phyloP scores from a whole-genome alignment of 192 early-diverging fungal species.

The Gonapodya sp. region DNA sequence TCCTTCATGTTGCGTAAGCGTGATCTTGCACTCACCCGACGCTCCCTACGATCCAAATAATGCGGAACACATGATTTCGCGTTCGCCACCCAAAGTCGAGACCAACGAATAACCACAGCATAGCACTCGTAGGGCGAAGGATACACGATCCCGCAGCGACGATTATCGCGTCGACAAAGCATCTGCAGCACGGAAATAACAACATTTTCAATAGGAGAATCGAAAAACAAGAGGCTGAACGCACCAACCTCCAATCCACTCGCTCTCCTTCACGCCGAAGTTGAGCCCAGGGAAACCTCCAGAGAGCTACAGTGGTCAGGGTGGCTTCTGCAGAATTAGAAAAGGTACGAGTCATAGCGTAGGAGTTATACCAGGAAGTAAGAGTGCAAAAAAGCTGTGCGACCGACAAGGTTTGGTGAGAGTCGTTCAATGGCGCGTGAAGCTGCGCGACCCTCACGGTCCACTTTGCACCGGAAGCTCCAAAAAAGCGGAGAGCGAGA shows the following conservation, averaged over 20 bases:
- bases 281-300: slow-evolving; percentile 69
- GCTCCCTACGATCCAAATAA: not conserved
- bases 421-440: not conserved
- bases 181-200: not conserved
- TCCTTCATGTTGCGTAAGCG: too few species aligned
- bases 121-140: slow-evolving; percentile 77
- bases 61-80: not conserved
- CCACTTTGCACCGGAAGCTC: slow-evolving; percentile 48
- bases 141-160: slow-evolving; percentile 76
- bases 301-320: slow-evolving; percentile 63
- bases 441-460: slow-evolving; percentile 27
- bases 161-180: slow-evolving; percentile 29
- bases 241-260: not conserved
- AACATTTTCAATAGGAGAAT: not conserved
- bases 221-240: not conserved
- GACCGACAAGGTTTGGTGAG: not conserved
- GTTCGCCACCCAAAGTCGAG: slow-evolving; percentile 25
- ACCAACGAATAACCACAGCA: slow-evolving; percentile 77
- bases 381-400: slow-evolving; percentile 42
- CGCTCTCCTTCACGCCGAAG: slow-evolving; percentile 6
- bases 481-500: slow-evolving; percentile 58
- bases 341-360: slow-evolving; percentile 48
- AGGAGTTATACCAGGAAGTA: slow-evolving; percentile 49
- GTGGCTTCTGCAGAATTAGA: slow-evolving; percentile 67
- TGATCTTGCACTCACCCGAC: too few species aligned